These are phyloP conservation scores for Cercospora sojina DNA, from an alignment of 2,329 filamentous ascomycete species.

Conservation along the genomic window DNA sequence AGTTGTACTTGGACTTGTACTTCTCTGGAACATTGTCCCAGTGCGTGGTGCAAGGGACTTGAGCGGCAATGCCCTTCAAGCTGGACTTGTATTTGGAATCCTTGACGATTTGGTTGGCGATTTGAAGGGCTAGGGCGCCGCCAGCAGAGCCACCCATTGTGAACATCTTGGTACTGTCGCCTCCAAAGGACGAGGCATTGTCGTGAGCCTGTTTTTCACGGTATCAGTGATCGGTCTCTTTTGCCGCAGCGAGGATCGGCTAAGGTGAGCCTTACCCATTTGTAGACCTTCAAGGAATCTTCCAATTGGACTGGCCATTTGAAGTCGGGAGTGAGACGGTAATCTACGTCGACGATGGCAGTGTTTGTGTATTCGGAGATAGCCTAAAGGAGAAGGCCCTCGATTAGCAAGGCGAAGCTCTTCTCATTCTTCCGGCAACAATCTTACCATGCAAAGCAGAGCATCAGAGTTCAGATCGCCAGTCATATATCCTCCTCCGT, in stretches of 20 bases:
- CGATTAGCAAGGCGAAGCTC: background rate
- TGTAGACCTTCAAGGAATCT: conserved; percentile 40
- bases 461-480: conserved; percentile 31
- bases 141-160: conserved; percentile 35
- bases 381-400: background rate
- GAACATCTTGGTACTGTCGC: conserved; percentile 26
- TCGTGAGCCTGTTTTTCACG: conserved; percentile 20
- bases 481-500: conserved; percentile 32
- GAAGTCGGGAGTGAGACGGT: conserved; percentile 48
- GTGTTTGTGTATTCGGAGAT: conserved; percentile 28
- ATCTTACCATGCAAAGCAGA: conserved; percentile 25
- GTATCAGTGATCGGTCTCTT: background rate
- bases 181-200: conserved; percentile 28
- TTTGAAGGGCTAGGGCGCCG: conserved; percentile 26
- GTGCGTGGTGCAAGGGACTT: conserved; percentile 41
- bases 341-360: conserved; percentile 43
- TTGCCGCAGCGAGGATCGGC: no score
- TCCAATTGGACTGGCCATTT: conserved; percentile 46
- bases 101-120: conserved; percentile 27
- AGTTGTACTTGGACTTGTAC: conserved; percentile 28
- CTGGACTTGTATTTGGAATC: conserved; percentile 29
- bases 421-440: background rate
- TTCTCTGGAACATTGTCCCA: conserved; percentile 30
- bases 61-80: conserved; percentile 37
- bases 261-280: conserved; percentile 40